Evolutionary conservation across 2,329 filamentous ascomycete genomes (phyloP), one percentile per base, ranked within the genome.

Genomic region (Sclerotinia nivalis): DNA sequence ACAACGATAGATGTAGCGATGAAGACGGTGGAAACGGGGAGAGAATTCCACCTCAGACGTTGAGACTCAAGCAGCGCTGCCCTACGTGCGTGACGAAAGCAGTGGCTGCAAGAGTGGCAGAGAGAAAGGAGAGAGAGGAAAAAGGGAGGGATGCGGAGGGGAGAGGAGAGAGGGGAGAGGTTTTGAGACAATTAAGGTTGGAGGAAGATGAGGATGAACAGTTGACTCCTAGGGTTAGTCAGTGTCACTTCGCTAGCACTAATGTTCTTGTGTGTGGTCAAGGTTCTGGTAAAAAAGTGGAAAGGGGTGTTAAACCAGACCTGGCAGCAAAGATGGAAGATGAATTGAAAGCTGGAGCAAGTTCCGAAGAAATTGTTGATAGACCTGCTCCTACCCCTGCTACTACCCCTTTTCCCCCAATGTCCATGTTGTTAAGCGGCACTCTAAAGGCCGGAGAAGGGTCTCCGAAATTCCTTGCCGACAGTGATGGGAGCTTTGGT

Each of bases 291-390:
- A 78, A 78, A 6, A 77, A 76, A 54, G 75, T 79, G 31, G 78
- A 78, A 1, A 78, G 78, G 37, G 81, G 81, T 31, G 73, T 77
- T 25, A 79, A 80, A 47, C 80, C 77, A 22, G 77, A 79, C 10
- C 77, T 80, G 37, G 28, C 25, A 34, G 40, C 52, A 58, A 13
- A 56, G 20, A 54, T 74, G 28, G 76, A 73, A 61, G 75, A 69
- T 25, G 77, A 75, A 56, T 72, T 78, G 60, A 59, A 64, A 15
- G 20, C 22, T n/a, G 55, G 20, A n/a, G 31, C 20, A n/a, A 40
- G 31, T 58, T 15, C 15, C 2, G 31, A 58, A 37, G 20, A n/a
- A 12, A 8, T n/a, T n/a, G 13, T 2, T 22, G 15, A 43, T 43
- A 43, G 12, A 43, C 3, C 40, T 43, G 40, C 40, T 43, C 5